Evolutionary conservation across 169 alveolate species (phyloP).

Genomic region (Eimeria maxima): DNA sequence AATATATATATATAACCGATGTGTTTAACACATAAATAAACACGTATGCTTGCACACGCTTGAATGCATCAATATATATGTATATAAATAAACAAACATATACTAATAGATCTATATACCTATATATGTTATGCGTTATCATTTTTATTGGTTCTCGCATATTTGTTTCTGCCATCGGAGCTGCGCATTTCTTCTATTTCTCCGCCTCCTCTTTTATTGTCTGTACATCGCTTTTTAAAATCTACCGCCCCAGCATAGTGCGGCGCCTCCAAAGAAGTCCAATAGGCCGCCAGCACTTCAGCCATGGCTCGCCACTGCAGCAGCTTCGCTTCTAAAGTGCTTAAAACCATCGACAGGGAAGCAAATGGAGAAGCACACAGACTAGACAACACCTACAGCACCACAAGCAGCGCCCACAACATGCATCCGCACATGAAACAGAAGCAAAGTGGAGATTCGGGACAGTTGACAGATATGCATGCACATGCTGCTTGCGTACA

Average conservation of each 20-base stretch:
- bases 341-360: conserved; percentile 12
- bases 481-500: too few relatives aligned
- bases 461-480: not conserved
- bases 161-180: not conserved
- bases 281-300: conserved; percentile 23
- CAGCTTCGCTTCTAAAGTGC: conserved; percentile 60
- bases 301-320: conserved; percentile 73
- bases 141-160: not conserved
- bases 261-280: conserved; percentile 66
- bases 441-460: not conserved
- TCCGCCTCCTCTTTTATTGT: not conserved
- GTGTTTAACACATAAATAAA: not conserved
- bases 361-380: conserved; percentile 53
- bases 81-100: not conserved
- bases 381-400: conserved; percentile 59
- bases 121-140: not conserved
- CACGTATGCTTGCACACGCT: not conserved
- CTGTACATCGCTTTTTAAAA: conserved; percentile 8
- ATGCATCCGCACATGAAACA: not conserved
- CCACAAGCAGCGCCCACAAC: not conserved
- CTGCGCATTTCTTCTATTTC: not conserved
- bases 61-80: not conserved
- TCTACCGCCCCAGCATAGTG: conserved; percentile 64
- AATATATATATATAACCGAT: too few relatives aligned
- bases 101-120: not conserved